These are phyloP conservation scores for Agastache rugosa DNA, from an alignment of 257 asterid species.

Conservation along the genomic window DNA sequence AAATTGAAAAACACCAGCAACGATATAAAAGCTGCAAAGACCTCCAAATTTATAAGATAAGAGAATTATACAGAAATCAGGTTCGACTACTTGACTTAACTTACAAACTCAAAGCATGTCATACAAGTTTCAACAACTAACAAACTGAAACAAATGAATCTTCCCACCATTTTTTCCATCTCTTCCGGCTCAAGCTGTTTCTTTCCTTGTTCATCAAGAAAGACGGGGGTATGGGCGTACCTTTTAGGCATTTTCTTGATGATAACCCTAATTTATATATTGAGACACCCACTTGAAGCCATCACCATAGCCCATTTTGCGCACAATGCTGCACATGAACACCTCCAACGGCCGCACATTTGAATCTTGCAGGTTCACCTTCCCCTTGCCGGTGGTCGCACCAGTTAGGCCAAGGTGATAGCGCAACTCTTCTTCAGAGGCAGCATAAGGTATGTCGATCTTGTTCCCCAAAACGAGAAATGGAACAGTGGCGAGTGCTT, in stretches of 20 bases:
- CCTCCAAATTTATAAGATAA: slow-evolving; percentile 34
- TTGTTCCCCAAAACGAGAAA: slow-evolving; percentile 57
- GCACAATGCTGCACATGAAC: slow-evolving; percentile 64
- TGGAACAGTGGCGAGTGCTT: slow-evolving; percentile 50
- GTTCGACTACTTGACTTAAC: slow-evolving; percentile 35
- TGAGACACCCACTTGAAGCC: slow-evolving; percentile 66
- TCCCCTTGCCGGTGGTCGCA: slow-evolving; percentile 58
- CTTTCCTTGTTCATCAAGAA: slow-evolving; percentile 32
- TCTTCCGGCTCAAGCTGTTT: slow-evolving; percentile 21
- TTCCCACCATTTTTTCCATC: slow-evolving; percentile 13
- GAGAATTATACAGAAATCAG: slow-evolving; percentile 16
- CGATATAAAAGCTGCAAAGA: slow-evolving; percentile 16
- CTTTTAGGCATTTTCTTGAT: slow-evolving; percentile 18
- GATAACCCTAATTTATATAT: slow-evolving; percentile 46
- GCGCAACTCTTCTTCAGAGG: slow-evolving; percentile 58
- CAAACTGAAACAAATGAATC: slow-evolving; percentile 39
- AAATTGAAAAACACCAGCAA: neutral
- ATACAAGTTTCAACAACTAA: slow-evolving; percentile 44
- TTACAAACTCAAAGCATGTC: slow-evolving; percentile 42
- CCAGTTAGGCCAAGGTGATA: slow-evolving; percentile 56
- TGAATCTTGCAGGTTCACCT: slow-evolving; percentile 51
- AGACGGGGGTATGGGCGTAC: neutral
- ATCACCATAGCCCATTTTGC: slow-evolving; percentile 63
- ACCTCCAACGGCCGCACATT: slow-evolving; percentile 55
- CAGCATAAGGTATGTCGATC: slow-evolving; percentile 55